Conservation (phyloP, 148 eudicot species). For the Bassia scoparia region DNA sequence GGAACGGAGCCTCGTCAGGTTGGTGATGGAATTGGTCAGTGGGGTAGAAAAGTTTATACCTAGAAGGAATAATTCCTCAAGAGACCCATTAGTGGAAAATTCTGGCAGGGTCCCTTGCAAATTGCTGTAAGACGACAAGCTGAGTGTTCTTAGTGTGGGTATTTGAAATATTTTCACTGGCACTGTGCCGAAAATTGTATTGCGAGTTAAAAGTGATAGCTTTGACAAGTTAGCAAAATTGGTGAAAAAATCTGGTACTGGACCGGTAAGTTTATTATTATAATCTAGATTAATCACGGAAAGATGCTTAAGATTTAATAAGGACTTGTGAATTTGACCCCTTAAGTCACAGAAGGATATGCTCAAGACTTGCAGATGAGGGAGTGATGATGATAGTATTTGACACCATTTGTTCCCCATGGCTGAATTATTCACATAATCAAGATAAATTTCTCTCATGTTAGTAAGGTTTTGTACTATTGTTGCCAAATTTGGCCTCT, state of each 20-base stretch:
- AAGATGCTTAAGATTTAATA: conserved; percentile 23
- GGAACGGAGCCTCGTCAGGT: conserved; percentile 18
- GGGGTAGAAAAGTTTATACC: conserved; percentile 28
- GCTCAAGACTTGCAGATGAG: conserved; percentile 33
- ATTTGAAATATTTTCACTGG: conserved; percentile 33
- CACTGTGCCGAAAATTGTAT: conserved; percentile 22
- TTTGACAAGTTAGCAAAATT: conserved; percentile 24
- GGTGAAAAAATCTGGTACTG: conserved; percentile 23
- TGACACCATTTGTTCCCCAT: conserved; percentile 28
- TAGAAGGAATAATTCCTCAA: conserved; percentile 25
- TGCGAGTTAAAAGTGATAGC: too few species aligned
- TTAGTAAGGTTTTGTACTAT: conserved; percentile 30
- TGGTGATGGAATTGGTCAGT: conserved; percentile 24
- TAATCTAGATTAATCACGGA: conserved; percentile 24
- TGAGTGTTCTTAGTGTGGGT: conserved; percentile 25
- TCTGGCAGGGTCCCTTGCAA: conserved; percentile 29
- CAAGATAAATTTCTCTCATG: conserved; percentile 37
- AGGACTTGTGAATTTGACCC: conserved; percentile 30
- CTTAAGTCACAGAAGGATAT: conserved; percentile 28
- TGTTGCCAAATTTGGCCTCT: conserved; percentile 20
- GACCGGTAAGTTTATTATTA: conserved; percentile 22
- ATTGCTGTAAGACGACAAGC: neutral
- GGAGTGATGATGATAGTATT: conserved; percentile 30
- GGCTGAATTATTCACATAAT: conserved; percentile 32
- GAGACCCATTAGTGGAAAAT: conserved; percentile 15